phyloP scores from a whole-genome alignment of 208 protist species.

The Trypanosoma cruzi region DNA sequence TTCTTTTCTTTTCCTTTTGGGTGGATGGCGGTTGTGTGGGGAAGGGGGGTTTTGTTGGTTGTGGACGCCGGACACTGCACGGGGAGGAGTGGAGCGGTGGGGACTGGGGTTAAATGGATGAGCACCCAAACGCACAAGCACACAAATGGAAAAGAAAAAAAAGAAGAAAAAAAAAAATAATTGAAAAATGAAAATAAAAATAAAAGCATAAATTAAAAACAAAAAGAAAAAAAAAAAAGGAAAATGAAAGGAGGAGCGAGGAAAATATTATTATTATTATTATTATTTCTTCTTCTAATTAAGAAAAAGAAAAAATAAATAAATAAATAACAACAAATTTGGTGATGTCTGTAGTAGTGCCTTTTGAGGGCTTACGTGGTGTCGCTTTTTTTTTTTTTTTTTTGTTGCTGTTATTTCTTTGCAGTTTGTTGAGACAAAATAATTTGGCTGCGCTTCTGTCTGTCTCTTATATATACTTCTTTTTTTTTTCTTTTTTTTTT shows the following conservation, averaged over 20 bases:
- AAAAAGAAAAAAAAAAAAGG: neutral
- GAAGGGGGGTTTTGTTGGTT: too few relatives aligned
- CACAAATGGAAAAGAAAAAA: conserved; percentile 6
- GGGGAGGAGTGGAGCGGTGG: neutral
- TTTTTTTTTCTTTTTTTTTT: neutral
- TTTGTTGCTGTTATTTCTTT: neutral
- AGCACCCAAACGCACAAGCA: too few relatives aligned
- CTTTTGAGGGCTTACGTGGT: too few relatives aligned
- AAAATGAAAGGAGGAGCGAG: neutral
- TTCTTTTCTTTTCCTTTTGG: conserved; percentile 1
- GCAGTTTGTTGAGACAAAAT: neutral
- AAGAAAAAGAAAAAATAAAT: too few relatives aligned
- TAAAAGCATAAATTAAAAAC: neutral
- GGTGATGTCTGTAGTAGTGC: neutral
- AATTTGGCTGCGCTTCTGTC: neutral
- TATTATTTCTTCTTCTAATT: neutral
- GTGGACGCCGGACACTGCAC: too few relatives aligned
- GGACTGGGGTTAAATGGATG: conserved; percentile 13
- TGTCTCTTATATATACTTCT: neutral
- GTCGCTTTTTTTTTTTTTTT: too few relatives aligned
- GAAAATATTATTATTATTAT: neutral
- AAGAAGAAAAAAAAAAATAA: too few relatives aligned
- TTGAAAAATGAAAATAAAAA: too few relatives aligned
- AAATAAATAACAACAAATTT: neutral
- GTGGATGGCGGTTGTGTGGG: too few relatives aligned